A percentile compares a stretch with the other conserved stretches of the same genome.
Conservation (phyloP, 495 filamentous ascomycete genomes). For the Daldinia vernicosa region DNA sequence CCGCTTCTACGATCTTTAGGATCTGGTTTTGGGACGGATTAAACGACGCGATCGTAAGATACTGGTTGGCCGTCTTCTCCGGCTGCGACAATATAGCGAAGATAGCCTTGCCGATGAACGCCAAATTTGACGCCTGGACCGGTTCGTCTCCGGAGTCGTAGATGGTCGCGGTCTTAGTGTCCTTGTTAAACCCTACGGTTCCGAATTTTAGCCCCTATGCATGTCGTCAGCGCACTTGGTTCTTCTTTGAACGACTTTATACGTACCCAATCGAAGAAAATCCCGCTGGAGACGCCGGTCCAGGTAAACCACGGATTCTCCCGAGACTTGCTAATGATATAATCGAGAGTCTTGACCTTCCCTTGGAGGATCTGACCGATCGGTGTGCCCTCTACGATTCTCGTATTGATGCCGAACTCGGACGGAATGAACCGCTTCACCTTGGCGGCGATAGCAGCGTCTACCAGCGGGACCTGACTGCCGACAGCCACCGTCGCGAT, state of each 20-base stretch:
- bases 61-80: constrained; percentile 63
- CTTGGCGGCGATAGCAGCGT: constrained; percentile 66
- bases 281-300: constrained; percentile 60
- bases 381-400: constrained; percentile 41
- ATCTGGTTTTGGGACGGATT: constrained; percentile 65
- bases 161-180: constrained; percentile 54
- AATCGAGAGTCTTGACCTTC: constrained; percentile 61
- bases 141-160: constrained; percentile 64
- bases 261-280: constrained; percentile 62
- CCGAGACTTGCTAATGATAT: constrained; percentile 54
- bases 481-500: constrained; percentile 50
- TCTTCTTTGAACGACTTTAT: background rate
- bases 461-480: constrained; percentile 61
- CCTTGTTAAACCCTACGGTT: constrained; percentile 53
- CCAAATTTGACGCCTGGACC: constrained; percentile 59
- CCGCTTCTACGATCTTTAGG: constrained; percentile 58
- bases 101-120: constrained; percentile 59
- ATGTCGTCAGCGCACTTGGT: constrained; percentile 14
- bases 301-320: constrained; percentile 57
- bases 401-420: constrained; percentile 67
- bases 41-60: constrained; percentile 60
- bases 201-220: constrained; percentile 53
- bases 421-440: constrained; percentile 71
- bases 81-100: constrained; percentile 60
- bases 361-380: constrained; percentile 56